These are phyloP conservation scores for Podaxis sp. DNA, from an alignment of 768 basidiomycete genomes.

Conservation along the genomic window DNA sequence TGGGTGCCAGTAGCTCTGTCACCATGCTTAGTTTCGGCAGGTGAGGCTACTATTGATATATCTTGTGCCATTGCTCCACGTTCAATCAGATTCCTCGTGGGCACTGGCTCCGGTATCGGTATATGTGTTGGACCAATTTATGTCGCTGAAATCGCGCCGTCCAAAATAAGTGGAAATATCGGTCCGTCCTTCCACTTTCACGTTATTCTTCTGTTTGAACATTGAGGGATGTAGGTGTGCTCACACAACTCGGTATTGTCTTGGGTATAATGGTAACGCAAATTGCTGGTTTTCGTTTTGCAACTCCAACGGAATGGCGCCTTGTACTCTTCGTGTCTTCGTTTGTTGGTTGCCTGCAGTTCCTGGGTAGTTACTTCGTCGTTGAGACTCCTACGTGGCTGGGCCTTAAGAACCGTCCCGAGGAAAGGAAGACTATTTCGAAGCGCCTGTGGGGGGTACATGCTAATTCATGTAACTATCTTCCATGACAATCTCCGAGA, in stretches of 20 bases:
- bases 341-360: conserved; percentile 52
- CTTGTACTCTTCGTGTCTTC: conserved; percentile 64
- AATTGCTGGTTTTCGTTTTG: conserved; percentile 64
- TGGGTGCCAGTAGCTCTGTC: conserved; percentile 60
- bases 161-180: conserved; percentile 69
- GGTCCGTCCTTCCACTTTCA: conserved; percentile 39
- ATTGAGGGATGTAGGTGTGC: conserved; percentile 49
- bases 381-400: conserved; percentile 78
- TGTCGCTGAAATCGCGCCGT: conserved; percentile 82
- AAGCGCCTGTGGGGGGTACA: conserved; percentile 52
- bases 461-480: conserved; percentile 23
- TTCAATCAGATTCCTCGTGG: conserved; percentile 53
- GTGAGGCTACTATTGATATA: conserved; percentile 32
- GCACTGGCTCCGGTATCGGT: conserved; percentile 71
- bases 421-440: conserved; percentile 46
- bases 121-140: conserved; percentile 82
- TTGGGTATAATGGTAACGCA: conserved; percentile 89
- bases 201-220: not conserved
- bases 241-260: conserved; percentile 82
- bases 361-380: conserved; percentile 49
- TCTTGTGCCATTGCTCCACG: conserved; percentile 1
- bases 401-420: conserved; percentile 42
- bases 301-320: conserved; percentile 72
- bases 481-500: not conserved
- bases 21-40: conserved; percentile 61